These are phyloP conservation scores for Diplodia corticola DNA, from an alignment of 2,329 filamentous ascomycete species.

Conservation along the genomic window DNA sequence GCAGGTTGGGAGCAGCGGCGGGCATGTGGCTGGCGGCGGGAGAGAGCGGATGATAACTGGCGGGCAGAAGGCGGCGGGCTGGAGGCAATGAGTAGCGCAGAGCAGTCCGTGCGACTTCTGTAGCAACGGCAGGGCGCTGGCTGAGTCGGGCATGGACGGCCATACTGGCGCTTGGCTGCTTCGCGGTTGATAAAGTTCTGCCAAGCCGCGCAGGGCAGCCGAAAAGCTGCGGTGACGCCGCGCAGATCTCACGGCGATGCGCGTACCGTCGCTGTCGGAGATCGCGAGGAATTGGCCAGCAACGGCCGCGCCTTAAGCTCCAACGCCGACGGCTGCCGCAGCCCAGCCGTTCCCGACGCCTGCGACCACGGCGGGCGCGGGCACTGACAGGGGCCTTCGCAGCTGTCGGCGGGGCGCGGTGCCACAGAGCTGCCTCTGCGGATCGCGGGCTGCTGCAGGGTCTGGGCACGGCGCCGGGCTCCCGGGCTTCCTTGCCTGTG, in stretches of 20 bases:
- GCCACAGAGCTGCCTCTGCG: conserved; percentile 3
- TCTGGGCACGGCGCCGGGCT: background rate
- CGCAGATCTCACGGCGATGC: background rate
- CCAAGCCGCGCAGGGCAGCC: conserved; percentile 9
- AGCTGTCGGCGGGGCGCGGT: background rate
- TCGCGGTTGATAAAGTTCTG: background rate
- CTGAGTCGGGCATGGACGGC: conserved; percentile 6
- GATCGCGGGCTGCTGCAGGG: conserved; percentile 13
- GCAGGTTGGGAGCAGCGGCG: background rate
- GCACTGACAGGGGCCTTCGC: background rate
- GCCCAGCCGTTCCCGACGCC: conserved; percentile 2
- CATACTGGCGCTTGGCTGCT: background rate
- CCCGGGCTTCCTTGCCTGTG: no score
- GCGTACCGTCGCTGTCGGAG: conserved; percentile 1
- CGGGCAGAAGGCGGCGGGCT: background rate
- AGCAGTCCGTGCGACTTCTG: conserved; percentile 1
- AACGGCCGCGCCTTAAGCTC: conserved; percentile 12
- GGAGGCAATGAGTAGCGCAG: background rate
- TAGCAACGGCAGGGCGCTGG: background rate
- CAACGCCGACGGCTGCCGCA: background rate
- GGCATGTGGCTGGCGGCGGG: background rate
- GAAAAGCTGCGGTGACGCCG: conserved; percentile 7
- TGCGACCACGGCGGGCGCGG: background rate
- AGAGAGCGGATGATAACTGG: conserved; percentile 14
- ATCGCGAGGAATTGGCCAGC: conserved; percentile 16